Base-by-base conservation (phyloP, 768 basidiomycete genomes). In the Podaxis rugospora region DNA sequence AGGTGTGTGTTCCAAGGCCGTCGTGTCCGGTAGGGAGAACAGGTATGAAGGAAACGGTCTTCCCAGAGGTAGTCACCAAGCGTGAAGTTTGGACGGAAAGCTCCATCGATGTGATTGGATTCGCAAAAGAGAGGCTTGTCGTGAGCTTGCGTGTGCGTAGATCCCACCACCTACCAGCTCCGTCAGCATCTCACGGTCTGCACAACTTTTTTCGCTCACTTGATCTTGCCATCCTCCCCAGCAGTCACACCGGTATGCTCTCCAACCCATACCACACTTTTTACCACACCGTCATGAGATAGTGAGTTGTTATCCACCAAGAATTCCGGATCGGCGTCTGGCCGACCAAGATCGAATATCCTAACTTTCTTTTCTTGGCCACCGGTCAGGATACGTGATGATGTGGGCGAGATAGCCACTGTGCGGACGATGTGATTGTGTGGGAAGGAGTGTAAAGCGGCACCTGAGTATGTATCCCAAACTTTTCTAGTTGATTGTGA, bases 361-460 rank as follows among this genome's bases (percentile, higher is more conserved):
- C 97, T 84, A 54, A 96, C 90, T 76, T 93, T 96, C 82, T 98
- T 98, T 74, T 98, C 97, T 76, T 98, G 91, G 1, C 96, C 96
- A 55, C 95, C 96, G 21, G 92, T 93, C 61, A 96, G 80, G 61
- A 95, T 81, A 72, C 86, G 88, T 4, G 82, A 78, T 21, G 83
- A 74, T 52, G 76, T 75, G 5, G 91, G 87, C 28, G 93, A 92
- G 66, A 97, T 75, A 21, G 95, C 95, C 57, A 98, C 93, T 51
- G 89, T 94, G 66, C 95, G 91, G 68, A 99, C 97, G 70, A 99
- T 99, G 76, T 98, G 97, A 69, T 95, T 91, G 74, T 99, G 97
- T 11, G 94, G 89, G 71, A 98, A 96, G n/a, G 96, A 97, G 67
- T 97, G 92, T 40, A 98, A 79, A 32, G 81, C 74, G n/a, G 85